Evolutionary conservation across 768 basidiomycete genomes (phyloP).

Genomic region (Termitomyces sp.): DNA sequence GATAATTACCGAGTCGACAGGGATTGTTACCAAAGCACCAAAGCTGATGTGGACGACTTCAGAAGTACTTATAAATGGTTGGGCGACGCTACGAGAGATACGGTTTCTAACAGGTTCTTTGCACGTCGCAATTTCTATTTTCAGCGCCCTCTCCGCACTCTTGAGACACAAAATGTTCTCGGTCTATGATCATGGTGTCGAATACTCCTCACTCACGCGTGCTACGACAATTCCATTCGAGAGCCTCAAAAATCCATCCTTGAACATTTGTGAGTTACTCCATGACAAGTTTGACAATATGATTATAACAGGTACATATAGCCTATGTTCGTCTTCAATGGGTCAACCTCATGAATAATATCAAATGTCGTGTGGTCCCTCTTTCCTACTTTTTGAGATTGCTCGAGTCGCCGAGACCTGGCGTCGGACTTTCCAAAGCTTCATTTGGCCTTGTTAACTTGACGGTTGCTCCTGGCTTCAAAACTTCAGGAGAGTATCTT

Average conservation of each 20-base stretch:
- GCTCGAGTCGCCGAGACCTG: conserved; percentile 45
- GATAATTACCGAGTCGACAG: too few relatives aligned
- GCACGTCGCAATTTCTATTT: background rate
- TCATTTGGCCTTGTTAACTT: conserved; percentile 49
- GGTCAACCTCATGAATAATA: conserved; percentile 57
- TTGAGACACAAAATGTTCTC: conserved; percentile 7
- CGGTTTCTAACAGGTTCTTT: background rate
- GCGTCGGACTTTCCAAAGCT: conserved; percentile 42
- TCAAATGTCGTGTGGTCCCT: conserved; percentile 60
- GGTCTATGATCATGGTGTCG: conserved; percentile 16
- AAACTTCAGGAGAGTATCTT: conserved; percentile 50
- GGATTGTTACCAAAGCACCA: too few relatives aligned
- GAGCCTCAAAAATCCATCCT: conserved; percentile 5
- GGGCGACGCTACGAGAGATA: background rate
- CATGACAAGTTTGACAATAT: background rate
- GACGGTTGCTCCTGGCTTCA: conserved; percentile 39
- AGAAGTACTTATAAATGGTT: background rate
- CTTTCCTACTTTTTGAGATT: conserved; percentile 49
- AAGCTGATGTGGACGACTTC: background rate
- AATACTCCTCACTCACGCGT: conserved; percentile 13
- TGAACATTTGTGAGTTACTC: conserved; percentile 10
- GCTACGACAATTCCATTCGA: conserved; percentile 6
- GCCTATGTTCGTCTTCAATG: conserved; percentile 58
- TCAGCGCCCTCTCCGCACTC: too few relatives aligned
- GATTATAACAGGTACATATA: background rate